Base-by-base conservation (phyloP, 164 flowering plant genomes). In the Stephania yunnanensis region DNA sequence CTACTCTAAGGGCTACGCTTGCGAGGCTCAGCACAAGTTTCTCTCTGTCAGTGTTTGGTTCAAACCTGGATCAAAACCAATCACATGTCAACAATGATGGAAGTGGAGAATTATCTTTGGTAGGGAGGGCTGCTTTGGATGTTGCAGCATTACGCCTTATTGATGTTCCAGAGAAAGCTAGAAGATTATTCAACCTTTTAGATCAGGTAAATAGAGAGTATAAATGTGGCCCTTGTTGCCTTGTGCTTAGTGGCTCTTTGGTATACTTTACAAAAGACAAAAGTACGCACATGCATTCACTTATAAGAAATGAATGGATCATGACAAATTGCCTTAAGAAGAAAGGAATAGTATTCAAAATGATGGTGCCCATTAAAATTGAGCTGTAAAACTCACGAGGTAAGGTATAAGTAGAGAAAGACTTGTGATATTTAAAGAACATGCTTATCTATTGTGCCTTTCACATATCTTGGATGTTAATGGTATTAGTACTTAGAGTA, bases 101-200 rank as follows among this genome's bases (percentile, higher is more conserved):
- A 71, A 85, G 71, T 79, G 87, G 77, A 68, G 93, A 89, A 71
- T 69, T 69, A 44, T 82, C 91, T 46, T 46, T 82, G 77, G 89
- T 82, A 55, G 96, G 97, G 77, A 90, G 88, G 77, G 92, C 94
- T 78, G 88, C 94, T 53, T 82, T 92, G 82, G 99, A 95, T 84
- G 84, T 93, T 77, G 97, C 97, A 78, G 85, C 93, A 74, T 78
- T 92, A 58, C 90, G 95, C 80, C 94, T 95, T 64, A 81, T 85
- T 79, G 94, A 89, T 85, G 87, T 84, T 83, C 97, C 98, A 72
- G 95, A 94, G 55, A 96, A 96, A 83, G 93, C 98, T 76, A 87
- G 90, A 68, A 91, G 84, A 80, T 88, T 96, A 67, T 86, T 91
- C 76, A 91, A 86, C 85, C 91, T 94, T 73, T 87, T 96, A 46